Conservation (phyloP, 441 rosid species). For the Populus hybrid region DNA sequence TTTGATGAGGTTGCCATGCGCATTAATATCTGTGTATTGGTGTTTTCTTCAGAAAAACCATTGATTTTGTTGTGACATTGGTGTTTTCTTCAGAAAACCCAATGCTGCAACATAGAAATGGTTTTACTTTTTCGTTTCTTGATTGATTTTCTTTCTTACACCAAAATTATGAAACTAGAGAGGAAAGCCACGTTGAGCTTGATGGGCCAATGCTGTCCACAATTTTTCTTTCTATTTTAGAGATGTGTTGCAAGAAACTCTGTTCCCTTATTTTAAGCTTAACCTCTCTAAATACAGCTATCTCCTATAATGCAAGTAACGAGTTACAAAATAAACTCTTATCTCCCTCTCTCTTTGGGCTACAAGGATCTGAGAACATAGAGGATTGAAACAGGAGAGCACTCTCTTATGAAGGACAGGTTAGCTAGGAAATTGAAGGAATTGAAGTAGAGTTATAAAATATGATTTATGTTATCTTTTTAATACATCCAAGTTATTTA, state of each 20-base stretch:
- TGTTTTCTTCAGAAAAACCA: not conserved
- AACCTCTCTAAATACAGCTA: constrained; percentile 10
- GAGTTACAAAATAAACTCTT: not conserved
- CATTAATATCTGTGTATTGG: constrained; percentile 10
- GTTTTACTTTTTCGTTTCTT: not conserved
- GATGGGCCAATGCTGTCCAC: constrained; percentile 14
- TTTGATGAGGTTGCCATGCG: constrained; percentile 47
- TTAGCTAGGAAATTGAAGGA: not conserved
- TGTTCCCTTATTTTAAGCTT: constrained; percentile 38
- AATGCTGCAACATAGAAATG: not conserved
- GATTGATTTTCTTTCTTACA: not conserved
- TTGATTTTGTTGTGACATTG: not conserved
- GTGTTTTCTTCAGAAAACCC: not conserved
- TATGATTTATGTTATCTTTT: too few relatives aligned
- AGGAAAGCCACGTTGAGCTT: constrained; percentile 5
- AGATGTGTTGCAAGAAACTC: constrained; percentile 8
- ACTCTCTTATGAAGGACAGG: not conserved
- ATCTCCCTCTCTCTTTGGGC: not conserved
- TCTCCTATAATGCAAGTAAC: not conserved
- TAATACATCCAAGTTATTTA: too few relatives aligned
- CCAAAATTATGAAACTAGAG: constrained; percentile 8
- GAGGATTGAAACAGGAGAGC: not conserved
- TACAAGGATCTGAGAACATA: not conserved
- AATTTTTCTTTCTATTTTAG: constrained; percentile 18
- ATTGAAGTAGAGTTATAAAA: not conserved